Evolutionary conservation across 202 grass and related monocot genomes (phyloP).

Genomic region (Schoenoplectus tabernaemontani): DNA sequence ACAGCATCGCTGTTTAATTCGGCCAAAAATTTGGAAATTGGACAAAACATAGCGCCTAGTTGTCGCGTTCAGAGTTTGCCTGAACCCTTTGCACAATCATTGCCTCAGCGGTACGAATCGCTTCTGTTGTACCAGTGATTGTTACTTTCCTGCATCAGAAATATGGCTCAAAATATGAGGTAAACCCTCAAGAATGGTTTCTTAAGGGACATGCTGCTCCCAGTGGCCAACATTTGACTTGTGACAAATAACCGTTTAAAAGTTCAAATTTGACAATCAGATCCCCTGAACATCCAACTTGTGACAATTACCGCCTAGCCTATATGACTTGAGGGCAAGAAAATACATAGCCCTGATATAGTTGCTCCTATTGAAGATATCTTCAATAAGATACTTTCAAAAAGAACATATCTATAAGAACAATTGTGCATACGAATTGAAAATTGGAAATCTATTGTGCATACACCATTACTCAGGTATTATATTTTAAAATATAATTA

Average conservation of each 20-base stretch:
- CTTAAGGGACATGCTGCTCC: too few relatives aligned
- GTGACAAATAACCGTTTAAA: background rate
- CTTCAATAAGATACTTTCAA: background rate
- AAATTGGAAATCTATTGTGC: background rate
- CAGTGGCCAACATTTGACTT: too few relatives aligned
- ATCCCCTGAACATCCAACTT: background rate
- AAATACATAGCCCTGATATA: background rate
- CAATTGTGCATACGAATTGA: background rate
- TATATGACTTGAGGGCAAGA: background rate
- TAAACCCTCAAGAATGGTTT: too few relatives aligned
- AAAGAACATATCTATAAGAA: background rate
- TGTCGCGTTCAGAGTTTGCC: constrained; percentile 42
- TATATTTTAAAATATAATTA: background rate
- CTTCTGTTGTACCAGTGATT: constrained; percentile 73
- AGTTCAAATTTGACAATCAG: background rate
- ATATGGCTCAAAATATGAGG: too few relatives aligned
- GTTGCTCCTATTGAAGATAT: background rate
- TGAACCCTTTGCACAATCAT: constrained; percentile 97
- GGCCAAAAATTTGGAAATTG: constrained; percentile 17
- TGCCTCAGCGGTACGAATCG: constrained; percentile 64
- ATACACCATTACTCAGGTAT: background rate
- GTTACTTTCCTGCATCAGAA: constrained; percentile 68
- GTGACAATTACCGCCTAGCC: background rate
- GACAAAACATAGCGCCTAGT: background rate
- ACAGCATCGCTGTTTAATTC: constrained; percentile 9